Conservation (phyloP, 345 rosid species). For the Raphanus sativus region DNA sequence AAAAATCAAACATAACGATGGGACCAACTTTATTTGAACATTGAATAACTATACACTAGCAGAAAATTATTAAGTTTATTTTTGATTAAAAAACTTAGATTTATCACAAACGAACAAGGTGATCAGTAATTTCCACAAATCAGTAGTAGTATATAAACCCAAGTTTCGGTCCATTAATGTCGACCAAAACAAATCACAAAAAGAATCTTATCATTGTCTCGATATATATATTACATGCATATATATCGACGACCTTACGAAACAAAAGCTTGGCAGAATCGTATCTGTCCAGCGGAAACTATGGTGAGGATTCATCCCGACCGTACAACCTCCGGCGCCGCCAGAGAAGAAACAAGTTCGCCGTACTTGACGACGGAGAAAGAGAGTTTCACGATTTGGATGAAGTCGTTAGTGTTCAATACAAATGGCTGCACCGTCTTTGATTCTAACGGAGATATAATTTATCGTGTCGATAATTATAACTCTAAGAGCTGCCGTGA, state of each 20-base stretch:
- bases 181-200: conserved; percentile 11
- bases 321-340: background rate
- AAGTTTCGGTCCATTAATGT: background rate
- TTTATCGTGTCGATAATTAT: conserved; percentile 67
- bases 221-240: conserved; percentile 12
- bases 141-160: conserved; percentile 21
- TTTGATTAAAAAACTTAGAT: conserved; percentile 12
- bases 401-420: conserved; percentile 58
- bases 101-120: conserved; percentile 15
- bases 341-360: conserved; percentile 18
- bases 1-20: conserved; percentile 15
- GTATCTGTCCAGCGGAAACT: conserved; percentile 35
- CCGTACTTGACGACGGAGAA: conserved; percentile 46
- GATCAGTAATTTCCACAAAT: conserved; percentile 17
- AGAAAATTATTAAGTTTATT: conserved; percentile 14
- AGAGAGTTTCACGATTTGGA: conserved; percentile 65
- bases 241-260: conserved; percentile 35
- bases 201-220: background rate
- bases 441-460: conserved; percentile 50
- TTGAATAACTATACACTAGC: background rate
- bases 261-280: conserved; percentile 33
- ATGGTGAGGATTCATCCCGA: conserved; percentile 32
- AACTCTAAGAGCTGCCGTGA: conserved; percentile 44
- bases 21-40: conserved; percentile 7
- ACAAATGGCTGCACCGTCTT: conserved; percentile 66